Evolutionary conservation across 441 rosid genomes (phyloP).

Genomic region (Geranium incanum): DNA sequence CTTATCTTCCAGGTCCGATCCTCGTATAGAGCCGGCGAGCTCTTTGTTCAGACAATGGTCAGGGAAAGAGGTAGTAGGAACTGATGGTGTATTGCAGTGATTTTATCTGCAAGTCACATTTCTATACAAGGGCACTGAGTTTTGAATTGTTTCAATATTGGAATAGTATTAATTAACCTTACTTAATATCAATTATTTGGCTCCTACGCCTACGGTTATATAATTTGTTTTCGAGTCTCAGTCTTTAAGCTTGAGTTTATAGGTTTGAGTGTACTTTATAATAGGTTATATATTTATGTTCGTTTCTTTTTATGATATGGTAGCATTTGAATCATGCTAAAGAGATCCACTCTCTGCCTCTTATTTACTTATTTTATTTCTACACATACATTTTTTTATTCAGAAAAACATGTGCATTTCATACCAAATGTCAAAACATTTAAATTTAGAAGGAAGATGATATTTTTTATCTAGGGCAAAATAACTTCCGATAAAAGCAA

Average conservation of each 20-base stretch:
- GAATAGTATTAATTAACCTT: background rate
- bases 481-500: no score
- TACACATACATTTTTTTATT: no score
- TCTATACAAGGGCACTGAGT: background rate
- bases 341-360: background rate
- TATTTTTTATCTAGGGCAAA: no score
- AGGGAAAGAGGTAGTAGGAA: slow-evolving; percentile 32
- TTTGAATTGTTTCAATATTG: background rate
- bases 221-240: background rate
- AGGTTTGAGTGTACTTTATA: no score
- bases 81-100: background rate
- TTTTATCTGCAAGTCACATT: background rate
- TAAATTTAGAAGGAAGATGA: no score
- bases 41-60: slow-evolving; percentile 84
- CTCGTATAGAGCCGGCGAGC: slow-evolving; percentile 88
- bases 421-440: background rate
- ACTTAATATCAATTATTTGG: background rate
- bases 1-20: slow-evolving; percentile 59
- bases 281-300: background rate
- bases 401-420: background rate
- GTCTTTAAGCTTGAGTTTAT: no score
- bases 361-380: background rate
- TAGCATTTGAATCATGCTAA: background rate
- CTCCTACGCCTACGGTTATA: background rate
- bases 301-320: background rate